phyloP scores from a whole-genome alignment of 139 green algal species.

The Chloropicon primus region DNA sequence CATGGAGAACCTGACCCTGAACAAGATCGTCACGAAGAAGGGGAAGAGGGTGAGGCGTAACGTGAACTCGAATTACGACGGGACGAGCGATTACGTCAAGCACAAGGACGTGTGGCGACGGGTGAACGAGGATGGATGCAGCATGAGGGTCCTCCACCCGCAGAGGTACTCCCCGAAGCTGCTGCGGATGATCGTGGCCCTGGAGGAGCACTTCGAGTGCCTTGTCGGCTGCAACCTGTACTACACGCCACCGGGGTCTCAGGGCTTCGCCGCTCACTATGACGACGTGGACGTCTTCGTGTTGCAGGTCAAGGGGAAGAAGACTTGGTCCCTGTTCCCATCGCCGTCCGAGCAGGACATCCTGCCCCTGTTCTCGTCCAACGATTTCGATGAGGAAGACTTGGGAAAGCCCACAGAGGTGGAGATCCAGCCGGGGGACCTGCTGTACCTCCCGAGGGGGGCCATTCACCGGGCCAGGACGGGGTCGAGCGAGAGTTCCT shows the following conservation, averaged over 20 bases:
- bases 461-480: slow-evolving; percentile 32
- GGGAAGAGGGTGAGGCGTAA: not conserved
- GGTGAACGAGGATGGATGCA: slow-evolving; percentile 30
- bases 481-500: slow-evolving; percentile 26
- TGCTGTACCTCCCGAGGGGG: slow-evolving; percentile 59
- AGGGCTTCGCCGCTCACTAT: slow-evolving; percentile 32
- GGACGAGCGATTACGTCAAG: not conserved
- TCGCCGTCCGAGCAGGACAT: not conserved
- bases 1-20: not conserved
- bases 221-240: slow-evolving; percentile 41
- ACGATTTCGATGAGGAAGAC: slow-evolving; percentile 6
- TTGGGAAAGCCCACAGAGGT: slow-evolving; percentile 7
- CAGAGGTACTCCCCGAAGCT: slow-evolving; percentile 1
- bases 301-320: slow-evolving; percentile 42
- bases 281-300: slow-evolving; percentile 56
- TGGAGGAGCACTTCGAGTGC: slow-evolving; percentile 34
- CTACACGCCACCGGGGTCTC: slow-evolving; percentile 32
- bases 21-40: not conserved
- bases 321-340: slow-evolving; percentile 28
- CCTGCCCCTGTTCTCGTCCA: not conserved
- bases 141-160: slow-evolving; percentile 39
- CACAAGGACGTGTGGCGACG: slow-evolving; percentile 25
- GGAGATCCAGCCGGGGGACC: slow-evolving; percentile 36
- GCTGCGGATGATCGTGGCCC: slow-evolving; percentile 18
- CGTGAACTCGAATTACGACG: not conserved